phyloP scores from a whole-genome alignment of 164 flowering plant genomes.

The Akebia trifoliata region DNA sequence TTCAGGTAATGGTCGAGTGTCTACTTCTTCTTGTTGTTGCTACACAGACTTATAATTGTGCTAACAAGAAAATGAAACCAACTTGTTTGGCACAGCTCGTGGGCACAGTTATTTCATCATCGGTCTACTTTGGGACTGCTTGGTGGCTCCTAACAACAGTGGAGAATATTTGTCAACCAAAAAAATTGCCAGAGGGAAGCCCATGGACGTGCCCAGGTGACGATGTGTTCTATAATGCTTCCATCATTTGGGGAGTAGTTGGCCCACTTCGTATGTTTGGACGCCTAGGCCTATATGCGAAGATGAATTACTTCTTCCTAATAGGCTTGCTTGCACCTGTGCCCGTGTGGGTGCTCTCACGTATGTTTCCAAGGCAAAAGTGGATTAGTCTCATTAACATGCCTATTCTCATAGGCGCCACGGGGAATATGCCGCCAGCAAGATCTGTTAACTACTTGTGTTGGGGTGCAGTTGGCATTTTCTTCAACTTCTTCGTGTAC shows the following conservation, averaged over 20 bases:
- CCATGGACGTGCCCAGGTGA: constrained; percentile 62
- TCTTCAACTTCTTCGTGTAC: constrained; percentile 50
- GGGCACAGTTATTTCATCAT: constrained; percentile 46
- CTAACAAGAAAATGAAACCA: not conserved
- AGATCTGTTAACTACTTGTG: constrained; percentile 41
- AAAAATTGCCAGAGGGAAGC: constrained; percentile 34
- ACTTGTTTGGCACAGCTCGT: constrained; percentile 30
- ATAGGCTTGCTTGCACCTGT: constrained; percentile 47
- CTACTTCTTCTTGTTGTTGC: too few species aligned
- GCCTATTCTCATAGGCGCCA: constrained; percentile 49
- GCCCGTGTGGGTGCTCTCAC: constrained; percentile 38
- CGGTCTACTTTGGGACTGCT: constrained; percentile 40
- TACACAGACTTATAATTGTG: not conserved
- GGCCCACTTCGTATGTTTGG: constrained; percentile 48
- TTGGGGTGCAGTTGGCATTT: constrained; percentile 50
- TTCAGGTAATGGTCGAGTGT: constrained; percentile 68
- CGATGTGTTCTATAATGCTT: constrained; percentile 38
- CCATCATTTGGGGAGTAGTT: constrained; percentile 49
- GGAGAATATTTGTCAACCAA: constrained; percentile 38
- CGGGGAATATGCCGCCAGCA: constrained; percentile 43
- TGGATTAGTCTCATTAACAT: constrained; percentile 57
- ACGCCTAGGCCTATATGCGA: constrained; percentile 27
- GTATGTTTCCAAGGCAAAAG: constrained; percentile 39
- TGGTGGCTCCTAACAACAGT: constrained; percentile 55
- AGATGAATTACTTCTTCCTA: constrained; percentile 37